Evolutionary conservation across 2,329 filamentous ascomycete species (phyloP), one percentile per base, ranked within the genome.

Genomic region (Talaromyces sp.): DNA sequence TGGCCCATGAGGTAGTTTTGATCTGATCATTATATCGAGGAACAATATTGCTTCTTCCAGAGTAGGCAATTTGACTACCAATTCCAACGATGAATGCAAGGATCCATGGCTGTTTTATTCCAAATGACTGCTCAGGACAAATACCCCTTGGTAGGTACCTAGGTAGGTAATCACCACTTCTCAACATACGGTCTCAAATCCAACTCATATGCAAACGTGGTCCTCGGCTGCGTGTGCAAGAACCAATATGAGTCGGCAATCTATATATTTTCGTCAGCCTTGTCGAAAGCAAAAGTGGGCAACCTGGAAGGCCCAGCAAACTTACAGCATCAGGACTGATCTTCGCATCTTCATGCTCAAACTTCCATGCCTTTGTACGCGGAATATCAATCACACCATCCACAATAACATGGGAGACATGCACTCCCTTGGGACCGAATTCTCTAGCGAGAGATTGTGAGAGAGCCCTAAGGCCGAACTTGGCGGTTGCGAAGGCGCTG

Each of bases 221-320:
- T 89, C 64, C 84, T 81, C 33, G 87, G 88, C 76, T 96, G 91
- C 0, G 85, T 88, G 68, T 96, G 91, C 66, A 96, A 70, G 69
- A 87, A 79, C 89, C 90, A 96, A 68, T 96, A 96, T 10, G 84
- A 83, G 63, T 95, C 89, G 10, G 91, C 91, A 78, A 96, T 95
- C 85, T 93, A 56, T 13, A 50, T 10, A n/a, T n/a, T n/a, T n/a
- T n/a, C 13, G 19, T 48, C 17, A 50, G 53, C 33, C 50, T 4
- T 15, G n/a, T n/a, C 7, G 17, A 19, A 17, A 41, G 13, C 6
- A 17, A 41, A 39, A 37, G 31, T 13, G 25, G n/a, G n/a, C n/a
- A n/a, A n/a, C n/a, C n/a, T 36, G 46, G 7, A 57, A 31, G 11
- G 50, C 2, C 2, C 17, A 5, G 3, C 5, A 35, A 3, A 80